Conservation (phyloP, 192 early-diverging fungal species). For the Coemansia sp. region DNA sequence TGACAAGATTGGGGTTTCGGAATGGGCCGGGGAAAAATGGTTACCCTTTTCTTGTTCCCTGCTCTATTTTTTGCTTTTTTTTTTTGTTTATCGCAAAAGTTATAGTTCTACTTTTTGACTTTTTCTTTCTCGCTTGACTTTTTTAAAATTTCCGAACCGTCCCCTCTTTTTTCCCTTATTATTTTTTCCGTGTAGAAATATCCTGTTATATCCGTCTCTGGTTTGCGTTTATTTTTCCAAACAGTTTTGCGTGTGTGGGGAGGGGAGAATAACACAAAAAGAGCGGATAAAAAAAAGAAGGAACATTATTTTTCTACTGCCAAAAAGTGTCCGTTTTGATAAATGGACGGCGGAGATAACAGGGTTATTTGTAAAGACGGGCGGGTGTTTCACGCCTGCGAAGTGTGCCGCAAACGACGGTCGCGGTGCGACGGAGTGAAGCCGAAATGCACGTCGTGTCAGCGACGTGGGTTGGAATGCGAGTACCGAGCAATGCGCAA, state of each 20-base stretch:
- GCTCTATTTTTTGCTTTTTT: too few species aligned
- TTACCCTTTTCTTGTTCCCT: too few species aligned
- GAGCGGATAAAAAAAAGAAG: too few species aligned
- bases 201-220: background rate
- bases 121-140: slow-evolving; percentile 3
- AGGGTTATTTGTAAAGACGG: slow-evolving; percentile 50
- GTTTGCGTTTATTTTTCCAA: too few species aligned
- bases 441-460: slow-evolving; percentile 45
- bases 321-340: background rate
- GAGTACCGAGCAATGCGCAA: slow-evolving; percentile 53
- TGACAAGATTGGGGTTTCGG: too few species aligned
- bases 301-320: too few species aligned
- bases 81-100: too few species aligned
- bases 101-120: background rate
- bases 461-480: slow-evolving; percentile 38
- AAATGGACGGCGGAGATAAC: slow-evolving; percentile 1
- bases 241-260: background rate
- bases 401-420: slow-evolving; percentile 44
- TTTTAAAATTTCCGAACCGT: background rate
- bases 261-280: background rate
- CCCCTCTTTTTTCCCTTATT: background rate
- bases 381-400: slow-evolving; percentile 51
- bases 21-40: too few species aligned
- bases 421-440: slow-evolving; percentile 39
- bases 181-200: background rate